These are phyloP conservation scores for Candida germanica DNA, from an alignment of 805 yeast genomes.

Conservation along the genomic window DNA sequence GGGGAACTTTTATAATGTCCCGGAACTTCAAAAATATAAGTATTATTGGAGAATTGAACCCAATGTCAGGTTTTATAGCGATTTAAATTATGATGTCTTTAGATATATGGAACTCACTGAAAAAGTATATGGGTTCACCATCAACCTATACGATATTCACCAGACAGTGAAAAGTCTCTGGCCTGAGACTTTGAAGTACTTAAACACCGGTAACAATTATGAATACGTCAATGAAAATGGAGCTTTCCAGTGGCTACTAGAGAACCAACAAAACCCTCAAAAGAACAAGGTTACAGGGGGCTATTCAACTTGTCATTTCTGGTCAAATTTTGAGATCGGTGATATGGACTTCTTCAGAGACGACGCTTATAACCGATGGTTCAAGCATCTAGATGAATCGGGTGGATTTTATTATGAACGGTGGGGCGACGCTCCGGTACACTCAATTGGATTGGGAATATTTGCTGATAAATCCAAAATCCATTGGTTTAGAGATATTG, in stretches of 20 bases:
- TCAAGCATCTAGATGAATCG: slow-evolving; percentile 56
- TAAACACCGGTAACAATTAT: slow-evolving; percentile 55
- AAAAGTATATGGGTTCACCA: slow-evolving; percentile 72
- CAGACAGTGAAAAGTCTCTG: slow-evolving; percentile 61
- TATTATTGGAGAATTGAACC: slow-evolving; percentile 88
- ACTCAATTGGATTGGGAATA: slow-evolving; percentile 67
- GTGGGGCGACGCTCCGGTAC: slow-evolving; percentile 95
- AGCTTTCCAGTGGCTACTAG: slow-evolving; percentile 52
- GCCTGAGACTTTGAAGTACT: slow-evolving; percentile 63
- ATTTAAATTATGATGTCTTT: slow-evolving; percentile 73
- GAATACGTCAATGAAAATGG: slow-evolving; percentile 48
- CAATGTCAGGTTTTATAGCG: slow-evolving; percentile 60
- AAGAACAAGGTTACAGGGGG: slow-evolving; percentile 42
- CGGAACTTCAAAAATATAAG: slow-evolving; percentile 55
- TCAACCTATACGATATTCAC: slow-evolving; percentile 68
- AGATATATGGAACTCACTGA: slow-evolving; percentile 64
- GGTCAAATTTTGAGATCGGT: slow-evolving; percentile 87
- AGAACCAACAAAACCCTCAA: slow-evolving; percentile 49
- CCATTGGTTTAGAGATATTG: slow-evolving; percentile 88
- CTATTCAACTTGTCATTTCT: slow-evolving; percentile 77
- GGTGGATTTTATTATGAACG: slow-evolving; percentile 89
- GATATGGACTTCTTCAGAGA: slow-evolving; percentile 76
- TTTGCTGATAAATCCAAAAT: slow-evolving; percentile 66
- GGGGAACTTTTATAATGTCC: slow-evolving; percentile 60
- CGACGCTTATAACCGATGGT: slow-evolving; percentile 64